Evolutionary conservation across 2,329 filamentous ascomycete genomes (phyloP).

Genomic region (Sphaerulina populicola): DNA sequence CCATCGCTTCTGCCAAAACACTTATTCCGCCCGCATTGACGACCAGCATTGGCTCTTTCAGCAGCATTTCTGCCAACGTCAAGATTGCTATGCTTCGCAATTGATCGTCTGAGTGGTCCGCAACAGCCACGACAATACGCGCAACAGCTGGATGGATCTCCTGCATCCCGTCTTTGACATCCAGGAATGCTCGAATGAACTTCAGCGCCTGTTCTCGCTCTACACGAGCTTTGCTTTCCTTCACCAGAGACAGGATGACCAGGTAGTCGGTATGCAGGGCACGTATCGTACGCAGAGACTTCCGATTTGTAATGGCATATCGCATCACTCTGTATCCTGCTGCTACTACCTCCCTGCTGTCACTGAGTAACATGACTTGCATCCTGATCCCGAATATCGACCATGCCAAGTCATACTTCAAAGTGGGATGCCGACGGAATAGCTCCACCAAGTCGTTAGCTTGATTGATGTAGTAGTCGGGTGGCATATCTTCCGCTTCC

Average conservation of each 20-base stretch:
- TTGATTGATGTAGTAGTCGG: slow-evolving; percentile 90
- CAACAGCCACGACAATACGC: slow-evolving; percentile 81
- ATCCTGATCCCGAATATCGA: slow-evolving; percentile 87
- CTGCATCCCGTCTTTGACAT: slow-evolving; percentile 83
- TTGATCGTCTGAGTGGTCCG: slow-evolving; percentile 76
- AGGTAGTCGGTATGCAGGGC: slow-evolving; percentile 83
- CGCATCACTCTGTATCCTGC: slow-evolving; percentile 88
- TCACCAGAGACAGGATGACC: slow-evolving; percentile 84
- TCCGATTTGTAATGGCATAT: slow-evolving; percentile 87
- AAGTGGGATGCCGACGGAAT: slow-evolving; percentile 84
- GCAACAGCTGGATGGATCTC: slow-evolving; percentile 83
- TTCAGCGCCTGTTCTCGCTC: slow-evolving; percentile 96
- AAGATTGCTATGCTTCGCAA: slow-evolving; percentile 84
- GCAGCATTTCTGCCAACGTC: slow-evolving; percentile 82
- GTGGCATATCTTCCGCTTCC: slow-evolving; percentile 75
- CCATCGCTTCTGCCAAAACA: slow-evolving; percentile 81
- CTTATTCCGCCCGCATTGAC: slow-evolving; percentile 76
- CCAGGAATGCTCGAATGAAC: slow-evolving; percentile 87
- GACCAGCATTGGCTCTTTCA: slow-evolving; percentile 73
- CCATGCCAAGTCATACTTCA: slow-evolving; percentile 97
- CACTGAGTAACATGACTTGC: slow-evolving; percentile 91
- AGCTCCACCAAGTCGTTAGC: slow-evolving; percentile 90
- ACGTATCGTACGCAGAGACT: slow-evolving; percentile 80
- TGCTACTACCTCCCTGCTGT: slow-evolving; percentile 90
- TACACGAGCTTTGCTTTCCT: slow-evolving; percentile 93